These are phyloP conservation scores for Irpex sp. DNA, from an alignment of 1,284 basidiomycete genomes.

Conservation along the genomic window DNA sequence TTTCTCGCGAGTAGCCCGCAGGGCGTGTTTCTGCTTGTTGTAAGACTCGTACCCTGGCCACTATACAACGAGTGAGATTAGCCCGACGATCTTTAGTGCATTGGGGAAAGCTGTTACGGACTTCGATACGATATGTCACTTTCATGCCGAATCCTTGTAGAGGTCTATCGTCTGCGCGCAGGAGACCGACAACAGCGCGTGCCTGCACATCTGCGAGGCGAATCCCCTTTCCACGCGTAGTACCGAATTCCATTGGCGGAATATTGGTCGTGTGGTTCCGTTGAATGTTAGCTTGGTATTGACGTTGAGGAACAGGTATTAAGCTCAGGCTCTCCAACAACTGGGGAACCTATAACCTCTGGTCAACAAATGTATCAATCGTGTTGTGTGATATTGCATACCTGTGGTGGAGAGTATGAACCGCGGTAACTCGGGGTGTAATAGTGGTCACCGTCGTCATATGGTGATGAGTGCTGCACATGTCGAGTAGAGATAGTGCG, in stretches of 20 bases:
- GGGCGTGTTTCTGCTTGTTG: constrained; percentile 13
- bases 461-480: neutral
- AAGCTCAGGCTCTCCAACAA: neutral
- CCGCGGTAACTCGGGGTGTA: neutral
- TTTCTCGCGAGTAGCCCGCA: constrained; percentile 13
- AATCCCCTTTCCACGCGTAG: constrained; percentile 5
- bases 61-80: neutral
- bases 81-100: neutral
- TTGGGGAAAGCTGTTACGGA: neutral
- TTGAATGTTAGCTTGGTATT: constrained; percentile 12
- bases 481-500: neutral
- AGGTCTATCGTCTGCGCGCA: constrained; percentile 6
- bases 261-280: constrained; percentile 9
- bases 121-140: constrained; percentile 14
- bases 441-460: neutral
- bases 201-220: constrained; percentile 8
- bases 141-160: constrained; percentile 12
- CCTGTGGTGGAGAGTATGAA: neutral
- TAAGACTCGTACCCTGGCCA: constrained; percentile 12
- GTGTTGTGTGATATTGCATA: neutral
- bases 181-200: constrained; percentile 3
- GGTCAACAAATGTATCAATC: too few species aligned
- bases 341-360: neutral
- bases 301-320: constrained; percentile 6
- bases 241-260: constrained; percentile 1